Conservation (phyloP, 768 basidiomycete genomes). For the Neoboletus magnificus region DNA sequence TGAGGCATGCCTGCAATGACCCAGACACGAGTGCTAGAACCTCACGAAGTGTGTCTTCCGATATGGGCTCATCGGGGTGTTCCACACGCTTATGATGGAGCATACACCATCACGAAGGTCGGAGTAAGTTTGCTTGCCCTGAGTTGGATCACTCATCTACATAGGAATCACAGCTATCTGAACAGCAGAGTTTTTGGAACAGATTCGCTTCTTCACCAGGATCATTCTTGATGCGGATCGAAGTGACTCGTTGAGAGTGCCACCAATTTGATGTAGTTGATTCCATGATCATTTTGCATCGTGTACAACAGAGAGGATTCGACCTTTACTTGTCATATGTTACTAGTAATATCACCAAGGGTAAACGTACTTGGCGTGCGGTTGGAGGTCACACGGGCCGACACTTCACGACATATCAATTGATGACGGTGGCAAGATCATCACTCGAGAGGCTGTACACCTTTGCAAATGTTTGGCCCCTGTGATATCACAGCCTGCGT, state of each 20-base stretch:
- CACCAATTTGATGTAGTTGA: not conserved
- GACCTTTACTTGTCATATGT: too few relatives aligned
- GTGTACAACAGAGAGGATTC: not conserved
- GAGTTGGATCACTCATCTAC: slow-evolving; percentile 5
- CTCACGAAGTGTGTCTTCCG: slow-evolving; percentile 47
- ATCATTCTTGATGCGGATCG: slow-evolving; percentile 34
- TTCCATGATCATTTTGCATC: not conserved
- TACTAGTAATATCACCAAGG: too few relatives aligned
- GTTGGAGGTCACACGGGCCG: not conserved
- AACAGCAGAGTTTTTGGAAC: slow-evolving; percentile 28
- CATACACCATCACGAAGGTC: slow-evolving; percentile 30
- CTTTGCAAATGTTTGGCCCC: not conserved
- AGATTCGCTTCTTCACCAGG: slow-evolving; percentile 32
- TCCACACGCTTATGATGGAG: slow-evolving; percentile 35
- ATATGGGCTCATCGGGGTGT: slow-evolving; percentile 36
- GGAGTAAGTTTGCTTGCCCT: not conserved
- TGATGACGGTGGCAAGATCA: not conserved
- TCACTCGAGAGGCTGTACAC: not conserved
- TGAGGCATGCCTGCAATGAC: slow-evolving; percentile 13
- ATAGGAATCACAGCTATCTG: slow-evolving; percentile 23
- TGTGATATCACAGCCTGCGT: not conserved
- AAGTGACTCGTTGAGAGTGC: slow-evolving; percentile 13
- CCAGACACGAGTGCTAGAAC: slow-evolving; percentile 47
- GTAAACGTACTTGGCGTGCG: too few relatives aligned
- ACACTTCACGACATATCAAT: not conserved